Conservation (phyloP, 225 moss, liverwort and hornwort species). For the Rhytidiadelphus loreus region DNA sequence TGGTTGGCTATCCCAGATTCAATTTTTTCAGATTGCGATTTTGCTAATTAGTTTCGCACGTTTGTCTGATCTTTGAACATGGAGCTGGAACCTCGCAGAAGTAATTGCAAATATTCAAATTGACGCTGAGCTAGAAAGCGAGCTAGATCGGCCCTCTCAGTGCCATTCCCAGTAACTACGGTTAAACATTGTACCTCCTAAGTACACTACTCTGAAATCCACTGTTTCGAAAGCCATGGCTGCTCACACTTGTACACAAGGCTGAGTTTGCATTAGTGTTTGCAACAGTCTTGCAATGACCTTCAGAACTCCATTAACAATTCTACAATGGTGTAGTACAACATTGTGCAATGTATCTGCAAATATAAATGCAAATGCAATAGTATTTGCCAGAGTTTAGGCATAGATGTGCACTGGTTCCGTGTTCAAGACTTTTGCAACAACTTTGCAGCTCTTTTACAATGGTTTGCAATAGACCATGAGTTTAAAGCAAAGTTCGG, state of each 20-base stretch:
- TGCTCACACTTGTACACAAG: neutral
- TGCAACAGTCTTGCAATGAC: neutral
- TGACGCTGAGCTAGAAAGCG: neutral
- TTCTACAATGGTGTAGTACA: neutral
- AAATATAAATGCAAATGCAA: neutral
- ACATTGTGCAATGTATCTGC: neutral
- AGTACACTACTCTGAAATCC: neutral
- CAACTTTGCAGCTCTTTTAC: neutral
- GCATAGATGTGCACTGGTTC: neutral
- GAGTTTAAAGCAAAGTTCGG: no score
- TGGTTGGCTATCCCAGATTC: neutral
- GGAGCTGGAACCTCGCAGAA: neutral
- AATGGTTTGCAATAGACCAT: neutral
- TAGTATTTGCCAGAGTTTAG: neutral
- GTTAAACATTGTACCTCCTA: no score
- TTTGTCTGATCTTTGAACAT: neutral
- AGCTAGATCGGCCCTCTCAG: neutral
- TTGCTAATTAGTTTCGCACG: neutral
- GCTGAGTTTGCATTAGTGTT: neutral
- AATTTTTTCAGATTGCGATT: neutral
- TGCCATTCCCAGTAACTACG: neutral
- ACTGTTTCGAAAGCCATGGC: neutral
- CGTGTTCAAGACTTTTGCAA: neutral
- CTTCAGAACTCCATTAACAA: neutral
- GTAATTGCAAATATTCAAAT: neutral